These are phyloP conservation scores for Apiospora phragmitis DNA, from an alignment of 2,329 filamentous ascomycete genomes.

Conservation along the genomic window DNA sequence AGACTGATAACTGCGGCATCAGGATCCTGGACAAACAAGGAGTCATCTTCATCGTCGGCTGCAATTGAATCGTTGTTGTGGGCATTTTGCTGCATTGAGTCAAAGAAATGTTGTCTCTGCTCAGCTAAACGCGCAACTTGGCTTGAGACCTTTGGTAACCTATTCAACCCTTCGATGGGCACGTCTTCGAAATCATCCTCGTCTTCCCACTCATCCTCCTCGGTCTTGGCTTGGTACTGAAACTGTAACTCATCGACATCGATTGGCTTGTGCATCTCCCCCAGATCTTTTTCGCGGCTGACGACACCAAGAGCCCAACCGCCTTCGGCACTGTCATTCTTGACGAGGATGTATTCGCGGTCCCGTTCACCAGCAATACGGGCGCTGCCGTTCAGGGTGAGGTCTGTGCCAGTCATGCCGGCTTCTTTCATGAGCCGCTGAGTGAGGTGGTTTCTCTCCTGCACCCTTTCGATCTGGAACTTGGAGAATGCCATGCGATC, in stretches of 20 bases:
- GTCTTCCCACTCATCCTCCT: slow-evolving; percentile 60
- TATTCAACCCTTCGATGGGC: slow-evolving; percentile 85
- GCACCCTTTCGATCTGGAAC: slow-evolving; percentile 94
- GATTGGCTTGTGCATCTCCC: slow-evolving; percentile 83
- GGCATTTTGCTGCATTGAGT: slow-evolving; percentile 12
- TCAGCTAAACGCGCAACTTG: slow-evolving; percentile 26
- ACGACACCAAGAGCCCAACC: slow-evolving; percentile 97
- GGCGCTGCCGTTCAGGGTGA: slow-evolving; percentile 64
- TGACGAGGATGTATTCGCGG: slow-evolving; percentile 92
- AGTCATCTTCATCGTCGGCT: slow-evolving; percentile 49
- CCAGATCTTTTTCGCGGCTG: slow-evolving; percentile 77
- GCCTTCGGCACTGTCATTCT: slow-evolving; percentile 91
- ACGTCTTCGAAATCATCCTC: slow-evolving; percentile 90
- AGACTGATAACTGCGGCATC: slow-evolving; percentile 21
- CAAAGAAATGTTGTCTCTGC: slow-evolving; percentile 31
- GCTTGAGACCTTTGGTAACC: slow-evolving; percentile 65
- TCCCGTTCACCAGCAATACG: slow-evolving; percentile 83
- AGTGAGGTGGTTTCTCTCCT: slow-evolving; percentile 89
- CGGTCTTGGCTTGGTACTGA: slow-evolving; percentile 55
- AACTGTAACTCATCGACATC: slow-evolving; percentile 75
- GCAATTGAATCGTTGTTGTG: slow-evolving; percentile 14
- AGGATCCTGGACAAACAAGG: slow-evolving; percentile 53
- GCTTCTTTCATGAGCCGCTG: slow-evolving; percentile 93
- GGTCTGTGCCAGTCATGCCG: slow-evolving; percentile 79
- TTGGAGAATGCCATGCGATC: slow-evolving; percentile 95